A percentile compares a stretch with the other conserved stretches of the same genome.
These are phyloP conservation scores for Ceriops zippeliana DNA, from an alignment of 345 rosid genomes.

Conservation along the genomic window DNA sequence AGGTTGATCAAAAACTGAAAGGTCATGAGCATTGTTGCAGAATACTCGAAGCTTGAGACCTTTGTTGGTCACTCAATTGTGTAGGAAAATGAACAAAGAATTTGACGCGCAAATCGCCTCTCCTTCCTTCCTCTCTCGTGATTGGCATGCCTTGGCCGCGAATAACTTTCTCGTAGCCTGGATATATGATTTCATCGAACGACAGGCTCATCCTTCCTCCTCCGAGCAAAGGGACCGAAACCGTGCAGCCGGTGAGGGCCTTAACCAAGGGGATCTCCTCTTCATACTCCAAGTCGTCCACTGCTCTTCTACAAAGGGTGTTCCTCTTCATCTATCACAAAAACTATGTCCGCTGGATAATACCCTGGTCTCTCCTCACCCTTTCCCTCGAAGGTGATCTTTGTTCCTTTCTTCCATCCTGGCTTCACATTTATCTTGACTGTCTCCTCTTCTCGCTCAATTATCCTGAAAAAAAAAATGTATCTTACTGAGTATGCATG, in stretches of 20 bases:
- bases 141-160: constrained; percentile 73
- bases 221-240: constrained; percentile 62
- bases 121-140: constrained; percentile 43
- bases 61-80: constrained; percentile 47
- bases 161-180: constrained; percentile 58
- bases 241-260: constrained; percentile 73
- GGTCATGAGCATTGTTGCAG: constrained; percentile 48
- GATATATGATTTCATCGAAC: constrained; percentile 54
- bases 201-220: constrained; percentile 52
- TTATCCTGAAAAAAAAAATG: constrained; percentile 32
- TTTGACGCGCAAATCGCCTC: constrained; percentile 59
- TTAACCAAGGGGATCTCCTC: constrained; percentile 69
- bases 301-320: constrained; percentile 62
- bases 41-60: constrained; percentile 41
- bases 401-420: constrained; percentile 91
- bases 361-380: constrained; percentile 81
- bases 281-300: constrained; percentile 59
- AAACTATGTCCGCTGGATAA: constrained; percentile 58
- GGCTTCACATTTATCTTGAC: constrained; percentile 63
- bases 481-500: too few relatives aligned
- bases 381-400: constrained; percentile 77
- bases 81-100: constrained; percentile 62
- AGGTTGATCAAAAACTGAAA: neutral
- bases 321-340: constrained; percentile 53
- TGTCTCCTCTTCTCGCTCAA: constrained; percentile 58